Evolutionary conservation across 225 moss, liverwort and hornwort genomes (phyloP).

Genomic region (Straminergon stramineum): DNA sequence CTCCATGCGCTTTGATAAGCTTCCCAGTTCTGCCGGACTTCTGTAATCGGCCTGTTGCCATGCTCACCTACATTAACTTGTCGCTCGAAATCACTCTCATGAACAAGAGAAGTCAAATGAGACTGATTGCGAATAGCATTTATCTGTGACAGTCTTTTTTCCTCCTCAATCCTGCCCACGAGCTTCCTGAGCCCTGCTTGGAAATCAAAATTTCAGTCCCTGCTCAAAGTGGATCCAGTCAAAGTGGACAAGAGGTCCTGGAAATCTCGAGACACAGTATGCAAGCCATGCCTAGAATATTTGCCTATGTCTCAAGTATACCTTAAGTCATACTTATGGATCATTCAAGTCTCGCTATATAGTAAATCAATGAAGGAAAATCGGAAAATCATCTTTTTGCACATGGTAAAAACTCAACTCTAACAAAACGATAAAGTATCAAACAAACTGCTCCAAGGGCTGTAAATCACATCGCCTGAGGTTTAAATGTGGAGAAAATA

Average conservation of each 20-base stretch:
- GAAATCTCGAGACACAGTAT: background rate
- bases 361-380: background rate
- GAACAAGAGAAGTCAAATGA: constrained; percentile 26
- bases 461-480: background rate
- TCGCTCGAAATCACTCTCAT: constrained; percentile 35
- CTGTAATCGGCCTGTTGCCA: background rate
- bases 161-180: constrained; percentile 44
- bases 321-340: background rate
- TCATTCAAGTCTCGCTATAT: background rate
- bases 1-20: constrained; percentile 59
- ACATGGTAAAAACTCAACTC: background rate
- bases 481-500: background rate
- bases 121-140: constrained; percentile 47
- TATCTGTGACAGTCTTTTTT: constrained; percentile 33
- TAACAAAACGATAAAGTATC: background rate
- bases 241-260: background rate
- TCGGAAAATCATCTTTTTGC: background rate
- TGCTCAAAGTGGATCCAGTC: background rate
- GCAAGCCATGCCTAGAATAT: background rate
- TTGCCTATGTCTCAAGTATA: background rate
- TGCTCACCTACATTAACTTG: constrained; percentile 15
- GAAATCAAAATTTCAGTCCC: background rate
- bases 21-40: constrained; percentile 48
- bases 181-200: constrained; percentile 68
- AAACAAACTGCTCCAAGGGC: background rate